phyloP scores from a whole-genome alignment of 305 asterid species.

The Fraxinus sp. region DNA sequence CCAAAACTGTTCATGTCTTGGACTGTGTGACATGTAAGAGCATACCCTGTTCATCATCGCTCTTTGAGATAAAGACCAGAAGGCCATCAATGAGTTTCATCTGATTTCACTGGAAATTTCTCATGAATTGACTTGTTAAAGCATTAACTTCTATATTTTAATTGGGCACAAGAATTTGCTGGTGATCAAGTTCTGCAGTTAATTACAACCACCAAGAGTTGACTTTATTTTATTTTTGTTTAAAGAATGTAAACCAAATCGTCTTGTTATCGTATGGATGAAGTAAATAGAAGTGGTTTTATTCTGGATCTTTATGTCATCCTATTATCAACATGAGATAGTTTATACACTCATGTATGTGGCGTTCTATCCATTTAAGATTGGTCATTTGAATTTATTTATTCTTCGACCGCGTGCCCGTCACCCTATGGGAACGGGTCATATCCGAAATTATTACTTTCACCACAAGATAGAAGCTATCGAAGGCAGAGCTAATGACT shows the following conservation, averaged over 20 bases:
- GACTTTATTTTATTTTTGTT: slow-evolving; percentile 31
- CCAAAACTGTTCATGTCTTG: slow-evolving; percentile 14
- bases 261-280: slow-evolving; percentile 11
- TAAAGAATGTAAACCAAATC: background rate
- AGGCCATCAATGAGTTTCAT: slow-evolving; percentile 29
- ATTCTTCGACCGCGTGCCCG: background rate
- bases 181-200: slow-evolving; percentile 23
- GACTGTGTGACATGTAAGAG: slow-evolving; percentile 29
- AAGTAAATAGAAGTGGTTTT: slow-evolving; percentile 31
- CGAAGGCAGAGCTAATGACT: background rate
- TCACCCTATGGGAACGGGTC: background rate
- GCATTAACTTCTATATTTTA: slow-evolving; percentile 17
- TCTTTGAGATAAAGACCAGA: slow-evolving; percentile 18
- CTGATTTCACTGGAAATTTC: slow-evolving; percentile 17
- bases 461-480: background rate
- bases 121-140: slow-evolving; percentile 26
- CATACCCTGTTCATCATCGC: slow-evolving; percentile 14
- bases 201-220: slow-evolving; percentile 35
- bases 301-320: background rate
- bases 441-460: background rate
- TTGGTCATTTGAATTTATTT: background rate
- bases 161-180: slow-evolving; percentile 2
- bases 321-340: background rate
- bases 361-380: background rate
- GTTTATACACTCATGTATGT: background rate